These are phyloP conservation scores for Nakaseomyces nivariensis DNA, from an alignment of 1,139 yeast species.

Conservation along the genomic window DNA sequence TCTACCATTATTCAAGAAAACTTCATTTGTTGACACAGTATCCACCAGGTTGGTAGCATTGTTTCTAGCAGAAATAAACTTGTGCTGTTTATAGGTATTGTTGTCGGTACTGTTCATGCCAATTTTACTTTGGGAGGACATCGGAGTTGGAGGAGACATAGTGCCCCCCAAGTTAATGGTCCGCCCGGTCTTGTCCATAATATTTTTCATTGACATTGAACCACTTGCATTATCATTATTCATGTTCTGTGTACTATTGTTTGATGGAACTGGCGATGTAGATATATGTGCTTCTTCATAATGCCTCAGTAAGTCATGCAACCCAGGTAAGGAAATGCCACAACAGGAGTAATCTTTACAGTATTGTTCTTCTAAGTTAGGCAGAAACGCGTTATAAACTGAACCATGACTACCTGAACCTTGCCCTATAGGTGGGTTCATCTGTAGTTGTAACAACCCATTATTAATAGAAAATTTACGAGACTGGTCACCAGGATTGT, in stretches of 20 bases:
- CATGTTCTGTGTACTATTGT: background rate
- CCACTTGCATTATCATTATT: background rate
- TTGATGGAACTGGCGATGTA: slow-evolving; percentile 1
- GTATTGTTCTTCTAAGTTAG: slow-evolving; percentile 88
- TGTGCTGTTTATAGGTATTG: background rate
- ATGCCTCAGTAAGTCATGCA: slow-evolving; percentile 87
- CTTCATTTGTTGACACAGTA: slow-evolving; percentile 83
- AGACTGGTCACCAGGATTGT: background rate
- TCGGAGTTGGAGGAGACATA: slow-evolving; percentile 1
- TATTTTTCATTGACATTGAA: slow-evolving; percentile 3
- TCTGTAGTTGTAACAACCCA: background rate
- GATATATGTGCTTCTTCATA: slow-evolving; percentile 89
- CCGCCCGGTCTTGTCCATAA: slow-evolving; percentile 4
- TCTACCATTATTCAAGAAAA: slow-evolving; percentile 39
- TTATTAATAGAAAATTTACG: slow-evolving; percentile 1
- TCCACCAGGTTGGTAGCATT: slow-evolving; percentile 39
- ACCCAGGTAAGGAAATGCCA: slow-evolving; percentile 82
- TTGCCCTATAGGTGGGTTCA: slow-evolving; percentile 14
- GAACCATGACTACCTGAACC: slow-evolving; percentile 32
- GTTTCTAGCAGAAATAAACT: slow-evolving; percentile 8
- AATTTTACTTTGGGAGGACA: background rate
- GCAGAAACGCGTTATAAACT: slow-evolving; percentile 45
- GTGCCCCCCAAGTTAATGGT: background rate
- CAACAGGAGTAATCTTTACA: slow-evolving; percentile 96
- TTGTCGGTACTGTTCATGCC: background rate